Percentiles rank a stretch among this genome's conserved stretches.
Evolutionary conservation across 2,329 filamentous ascomycete species (phyloP).

Genomic region (Ascochyta koolunga): DNA sequence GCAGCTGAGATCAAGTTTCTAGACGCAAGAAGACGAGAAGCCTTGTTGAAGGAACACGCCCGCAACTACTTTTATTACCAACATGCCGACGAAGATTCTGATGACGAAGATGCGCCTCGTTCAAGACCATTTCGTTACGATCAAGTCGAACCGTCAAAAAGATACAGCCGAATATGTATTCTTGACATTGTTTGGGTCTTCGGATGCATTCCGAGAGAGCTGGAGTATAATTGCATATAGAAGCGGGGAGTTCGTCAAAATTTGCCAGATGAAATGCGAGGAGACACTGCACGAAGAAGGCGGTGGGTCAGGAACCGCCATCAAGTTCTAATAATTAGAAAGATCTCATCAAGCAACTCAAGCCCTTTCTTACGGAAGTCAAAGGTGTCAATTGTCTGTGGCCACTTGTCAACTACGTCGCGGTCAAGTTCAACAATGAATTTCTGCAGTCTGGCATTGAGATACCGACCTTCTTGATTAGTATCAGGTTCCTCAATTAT

Average conservation of each 20-base stretch:
- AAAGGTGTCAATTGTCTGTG: slow-evolving; percentile 22
- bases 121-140: slow-evolving; percentile 11
- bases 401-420: slow-evolving; percentile 29
- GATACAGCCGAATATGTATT: slow-evolving; percentile 32
- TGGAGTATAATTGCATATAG: slow-evolving; percentile 17
- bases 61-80: slow-evolving; percentile 20
- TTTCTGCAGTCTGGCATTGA: slow-evolving; percentile 21
- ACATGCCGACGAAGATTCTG: slow-evolving; percentile 21
- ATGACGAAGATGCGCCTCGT: slow-evolving; percentile 21
- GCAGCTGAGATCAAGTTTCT: slow-evolving; percentile 26
- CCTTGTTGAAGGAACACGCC: slow-evolving; percentile 23
- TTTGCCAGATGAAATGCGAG: slow-evolving; percentile 25
- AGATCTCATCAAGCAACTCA: slow-evolving; percentile 19
- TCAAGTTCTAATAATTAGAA: slow-evolving; percentile 2
- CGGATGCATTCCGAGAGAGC: slow-evolving; percentile 14
- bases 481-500: background rate
- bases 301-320: background rate
- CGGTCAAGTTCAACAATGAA: slow-evolving; percentile 17
- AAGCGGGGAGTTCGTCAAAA: slow-evolving; percentile 17
- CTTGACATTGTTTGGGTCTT: slow-evolving; percentile 22
- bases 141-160: slow-evolving; percentile 21
- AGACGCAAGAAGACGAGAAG: slow-evolving; percentile 11
- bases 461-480: slow-evolving; percentile 34
- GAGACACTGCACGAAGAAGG: slow-evolving; percentile 15
- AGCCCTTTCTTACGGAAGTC: slow-evolving; percentile 25